Conservation (phyloP, 352 stramenopile species). For the Phytophthora rubi region DNA sequence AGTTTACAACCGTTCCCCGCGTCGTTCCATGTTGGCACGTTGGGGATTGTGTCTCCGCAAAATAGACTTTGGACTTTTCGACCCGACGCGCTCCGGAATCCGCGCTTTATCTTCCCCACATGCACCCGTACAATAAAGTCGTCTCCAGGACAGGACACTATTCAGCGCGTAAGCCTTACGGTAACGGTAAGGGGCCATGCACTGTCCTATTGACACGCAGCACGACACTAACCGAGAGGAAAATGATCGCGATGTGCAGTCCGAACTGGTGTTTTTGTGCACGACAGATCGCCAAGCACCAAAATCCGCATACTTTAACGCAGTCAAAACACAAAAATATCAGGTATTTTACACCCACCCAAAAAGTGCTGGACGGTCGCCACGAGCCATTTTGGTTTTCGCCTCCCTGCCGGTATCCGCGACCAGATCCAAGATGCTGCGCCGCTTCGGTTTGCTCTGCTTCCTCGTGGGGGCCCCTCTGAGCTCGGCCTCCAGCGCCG, state of each 20-base stretch:
- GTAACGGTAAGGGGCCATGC: too few relatives aligned
- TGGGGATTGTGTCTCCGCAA: background rate
- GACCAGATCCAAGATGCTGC: conserved; percentile 16
- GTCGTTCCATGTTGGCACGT: conserved; percentile 5
- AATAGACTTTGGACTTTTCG: background rate
- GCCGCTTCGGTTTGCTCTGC: conserved; percentile 21
- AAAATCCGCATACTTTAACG: background rate
- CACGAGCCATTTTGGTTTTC: conserved; percentile 21
- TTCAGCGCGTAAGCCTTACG: too few relatives aligned
- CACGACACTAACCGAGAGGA: conserved; percentile 11
- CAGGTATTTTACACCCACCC: conserved; percentile 23
- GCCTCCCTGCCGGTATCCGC: background rate
- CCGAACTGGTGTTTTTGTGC: conserved; percentile 3
- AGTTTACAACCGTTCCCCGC: background rate
- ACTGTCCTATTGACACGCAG: background rate
- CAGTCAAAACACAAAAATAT: conserved; percentile 20
- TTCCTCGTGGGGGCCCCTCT: conserved; percentile 12
- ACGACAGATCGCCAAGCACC: background rate
- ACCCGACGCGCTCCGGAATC: background rate
- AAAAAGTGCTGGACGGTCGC: conserved; percentile 4
- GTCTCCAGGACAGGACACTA: background rate
- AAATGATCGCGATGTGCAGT: conserved; percentile 27
- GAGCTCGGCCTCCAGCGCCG: background rate
- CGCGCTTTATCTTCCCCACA: background rate
- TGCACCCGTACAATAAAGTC: background rate